Evolutionary conservation across 2,329 filamentous ascomycete species (phyloP).

Genomic region (Hypomyces rosellus): DNA sequence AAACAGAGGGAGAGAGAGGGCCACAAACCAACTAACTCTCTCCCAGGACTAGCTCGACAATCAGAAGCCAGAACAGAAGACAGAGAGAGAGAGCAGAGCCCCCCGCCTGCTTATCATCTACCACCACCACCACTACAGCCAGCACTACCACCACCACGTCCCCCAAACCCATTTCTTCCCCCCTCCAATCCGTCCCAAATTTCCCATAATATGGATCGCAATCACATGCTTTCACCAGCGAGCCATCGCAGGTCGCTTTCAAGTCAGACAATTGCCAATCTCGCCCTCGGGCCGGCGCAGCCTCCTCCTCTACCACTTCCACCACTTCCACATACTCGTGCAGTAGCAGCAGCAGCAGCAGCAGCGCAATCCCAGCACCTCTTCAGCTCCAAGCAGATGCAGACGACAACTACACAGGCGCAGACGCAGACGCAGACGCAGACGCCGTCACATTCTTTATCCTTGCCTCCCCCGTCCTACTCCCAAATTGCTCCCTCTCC

Average conservation of each 20-base stretch:
- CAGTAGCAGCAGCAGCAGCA: background rate
- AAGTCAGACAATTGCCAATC: too few species aligned
- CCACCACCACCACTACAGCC: background rate
- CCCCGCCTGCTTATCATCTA: too few species aligned
- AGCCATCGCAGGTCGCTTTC: constrained; percentile 8
- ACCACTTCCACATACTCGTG: background rate
- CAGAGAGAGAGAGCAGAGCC: too few species aligned
- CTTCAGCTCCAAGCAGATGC: background rate
- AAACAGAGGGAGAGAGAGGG: too few species aligned
- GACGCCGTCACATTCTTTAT: background rate
- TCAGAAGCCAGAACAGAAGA: too few species aligned
- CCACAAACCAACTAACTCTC: too few species aligned
- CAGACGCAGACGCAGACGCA: constrained; percentile 2
- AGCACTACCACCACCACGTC: background rate
- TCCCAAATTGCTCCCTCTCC: constrained; percentile 4
- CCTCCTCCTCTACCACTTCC: background rate
- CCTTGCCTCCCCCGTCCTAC: constrained; percentile 6
- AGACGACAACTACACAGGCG: constrained; percentile 1
- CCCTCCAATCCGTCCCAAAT: background rate
- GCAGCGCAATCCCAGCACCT: background rate
- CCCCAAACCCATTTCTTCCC: background rate
- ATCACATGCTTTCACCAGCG: constrained; percentile 18
- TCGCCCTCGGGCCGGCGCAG: background rate
- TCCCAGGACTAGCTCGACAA: too few species aligned
- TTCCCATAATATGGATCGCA: constrained; percentile 10